Percentiles rank a stretch among this genome's conserved stretches.
These are phyloP conservation scores for Aechmea fasciata DNA, from an alignment of 176 grass and related monocot genomes.

Conservation along the genomic window DNA sequence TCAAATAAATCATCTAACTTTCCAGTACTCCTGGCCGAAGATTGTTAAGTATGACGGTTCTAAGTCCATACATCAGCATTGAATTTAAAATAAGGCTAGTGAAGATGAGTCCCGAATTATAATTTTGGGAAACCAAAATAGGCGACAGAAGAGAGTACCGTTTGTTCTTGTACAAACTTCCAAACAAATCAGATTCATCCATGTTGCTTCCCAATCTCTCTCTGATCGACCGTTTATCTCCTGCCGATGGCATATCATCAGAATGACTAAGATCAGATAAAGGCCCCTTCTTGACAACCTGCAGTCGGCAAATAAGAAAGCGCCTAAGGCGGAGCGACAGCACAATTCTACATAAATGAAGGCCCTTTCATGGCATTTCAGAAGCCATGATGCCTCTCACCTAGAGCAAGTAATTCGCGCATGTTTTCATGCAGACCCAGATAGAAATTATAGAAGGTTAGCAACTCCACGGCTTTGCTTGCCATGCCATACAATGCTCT, in stretches of 20 bases:
- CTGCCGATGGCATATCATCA: slow-evolving; percentile 24
- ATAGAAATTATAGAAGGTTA: background rate
- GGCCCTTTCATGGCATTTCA: background rate
- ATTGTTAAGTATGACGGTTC: too few species aligned
- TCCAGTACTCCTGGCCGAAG: too few species aligned
- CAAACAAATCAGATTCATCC: slow-evolving; percentile 30
- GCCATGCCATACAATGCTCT: too few species aligned
- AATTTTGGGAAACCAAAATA: background rate
- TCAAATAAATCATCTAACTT: too few species aligned
- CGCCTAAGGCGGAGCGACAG: slow-evolving; percentile 6
- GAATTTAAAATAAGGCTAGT: too few species aligned
- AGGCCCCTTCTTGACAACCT: slow-evolving; percentile 60
- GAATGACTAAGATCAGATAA: slow-evolving; percentile 21
- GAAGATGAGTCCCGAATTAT: too few species aligned
- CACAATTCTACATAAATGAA: slow-evolving; percentile 2
- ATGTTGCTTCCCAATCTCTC: slow-evolving; percentile 49
- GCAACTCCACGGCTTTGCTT: too few species aligned
- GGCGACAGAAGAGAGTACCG: slow-evolving; percentile 22
- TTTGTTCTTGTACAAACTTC: slow-evolving; percentile 35
- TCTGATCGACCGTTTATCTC: slow-evolving; percentile 31
- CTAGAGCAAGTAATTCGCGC: background rate
- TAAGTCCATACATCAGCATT: too few species aligned
- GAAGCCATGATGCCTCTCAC: background rate
- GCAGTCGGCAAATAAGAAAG: slow-evolving; percentile 13
- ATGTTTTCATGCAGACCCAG: background rate